A percentile compares a stretch with the other conserved stretches of the same genome.
Evolutionary conservation across 2,329 filamentous ascomycete genomes (phyloP).

Genomic region (Aspergillus tubingensis): DNA sequence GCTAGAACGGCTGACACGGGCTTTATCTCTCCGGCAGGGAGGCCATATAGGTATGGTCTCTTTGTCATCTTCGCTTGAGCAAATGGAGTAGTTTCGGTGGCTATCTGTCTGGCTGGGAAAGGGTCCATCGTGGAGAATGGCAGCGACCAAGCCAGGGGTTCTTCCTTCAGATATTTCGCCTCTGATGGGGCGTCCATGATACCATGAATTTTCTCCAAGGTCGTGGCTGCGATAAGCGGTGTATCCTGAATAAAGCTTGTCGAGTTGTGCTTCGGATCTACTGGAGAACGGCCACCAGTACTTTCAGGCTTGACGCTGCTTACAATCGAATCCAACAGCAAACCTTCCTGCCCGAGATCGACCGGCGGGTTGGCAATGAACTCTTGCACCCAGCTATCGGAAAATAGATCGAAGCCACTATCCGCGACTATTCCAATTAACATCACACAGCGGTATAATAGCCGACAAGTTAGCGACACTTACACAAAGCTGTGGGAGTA

Average conservation of each 20-base stretch:
- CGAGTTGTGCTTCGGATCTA: constrained; percentile 8
- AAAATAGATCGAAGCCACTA: constrained; percentile 23
- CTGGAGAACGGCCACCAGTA: neutral
- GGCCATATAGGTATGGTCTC: constrained; percentile 3
- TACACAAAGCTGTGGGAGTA: constrained; percentile 16
- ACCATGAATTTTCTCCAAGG: neutral
- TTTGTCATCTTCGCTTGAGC: constrained; percentile 3
- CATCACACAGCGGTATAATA: neutral
- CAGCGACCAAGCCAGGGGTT: constrained; percentile 12
- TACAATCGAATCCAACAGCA: constrained; percentile 16
- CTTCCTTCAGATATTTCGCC: constrained; percentile 12
- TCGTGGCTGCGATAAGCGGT: neutral
- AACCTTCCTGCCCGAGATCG: constrained; percentile 14
- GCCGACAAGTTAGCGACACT: neutral
- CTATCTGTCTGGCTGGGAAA: neutral
- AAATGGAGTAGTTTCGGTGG: neutral
- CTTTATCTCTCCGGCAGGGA: constrained; percentile 6
- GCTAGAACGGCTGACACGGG: neutral
- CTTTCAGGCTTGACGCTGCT: constrained; percentile 10
- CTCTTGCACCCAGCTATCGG: constrained; percentile 34
- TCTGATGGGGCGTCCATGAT: neutral
- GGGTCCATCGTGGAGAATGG: constrained; percentile 3
- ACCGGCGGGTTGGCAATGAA: constrained; percentile 24
- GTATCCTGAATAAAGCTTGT: neutral
- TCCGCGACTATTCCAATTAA: constrained; percentile 15